phyloP scores from a whole-genome alignment of 2,329 filamentous ascomycete species.

The Cordyceps fumosorosea region DNA sequence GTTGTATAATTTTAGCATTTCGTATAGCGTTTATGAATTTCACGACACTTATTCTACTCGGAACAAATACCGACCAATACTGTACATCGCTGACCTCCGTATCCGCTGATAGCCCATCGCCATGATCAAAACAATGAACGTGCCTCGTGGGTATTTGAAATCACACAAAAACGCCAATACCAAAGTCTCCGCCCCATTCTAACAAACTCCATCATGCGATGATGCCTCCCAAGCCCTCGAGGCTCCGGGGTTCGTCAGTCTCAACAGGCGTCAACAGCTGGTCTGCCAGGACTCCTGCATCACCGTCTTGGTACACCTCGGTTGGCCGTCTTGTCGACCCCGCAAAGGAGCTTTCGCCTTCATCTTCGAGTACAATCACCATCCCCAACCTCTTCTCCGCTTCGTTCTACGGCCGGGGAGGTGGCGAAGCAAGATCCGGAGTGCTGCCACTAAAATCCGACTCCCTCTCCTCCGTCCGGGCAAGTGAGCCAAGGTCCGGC shows the following conservation, averaged over 20 bases:
- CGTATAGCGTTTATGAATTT: constrained; percentile 11
- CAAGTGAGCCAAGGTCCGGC: not conserved
- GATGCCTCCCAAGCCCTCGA: not conserved
- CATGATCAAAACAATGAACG: not conserved
- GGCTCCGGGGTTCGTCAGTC: not conserved
- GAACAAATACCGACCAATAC: not conserved
- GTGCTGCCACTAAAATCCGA: not conserved
- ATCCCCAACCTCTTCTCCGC: not conserved
- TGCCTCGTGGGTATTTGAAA: not conserved
- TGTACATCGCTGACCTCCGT: not conserved
- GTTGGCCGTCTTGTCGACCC: not conserved
- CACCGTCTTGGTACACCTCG: not conserved
- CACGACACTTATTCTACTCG: constrained; percentile 4
- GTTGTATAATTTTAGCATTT: constrained; percentile 8
- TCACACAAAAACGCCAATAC: not conserved
- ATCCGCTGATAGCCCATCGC: not conserved
- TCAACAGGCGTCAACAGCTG: not conserved
- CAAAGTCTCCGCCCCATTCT: not conserved
- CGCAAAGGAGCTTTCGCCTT: not conserved
- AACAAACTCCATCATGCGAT: not conserved
- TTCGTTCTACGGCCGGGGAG: too few relatives aligned
- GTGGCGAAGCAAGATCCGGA: not conserved
- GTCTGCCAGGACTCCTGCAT: not conserved
- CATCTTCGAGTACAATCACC: not conserved
- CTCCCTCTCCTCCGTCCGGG: not conserved